A percentile compares a stretch with the other conserved stretches of the same genome.
phyloP scores from a whole-genome alignment of 805 yeast genomes.

The Yarrowia osloensis region DNA sequence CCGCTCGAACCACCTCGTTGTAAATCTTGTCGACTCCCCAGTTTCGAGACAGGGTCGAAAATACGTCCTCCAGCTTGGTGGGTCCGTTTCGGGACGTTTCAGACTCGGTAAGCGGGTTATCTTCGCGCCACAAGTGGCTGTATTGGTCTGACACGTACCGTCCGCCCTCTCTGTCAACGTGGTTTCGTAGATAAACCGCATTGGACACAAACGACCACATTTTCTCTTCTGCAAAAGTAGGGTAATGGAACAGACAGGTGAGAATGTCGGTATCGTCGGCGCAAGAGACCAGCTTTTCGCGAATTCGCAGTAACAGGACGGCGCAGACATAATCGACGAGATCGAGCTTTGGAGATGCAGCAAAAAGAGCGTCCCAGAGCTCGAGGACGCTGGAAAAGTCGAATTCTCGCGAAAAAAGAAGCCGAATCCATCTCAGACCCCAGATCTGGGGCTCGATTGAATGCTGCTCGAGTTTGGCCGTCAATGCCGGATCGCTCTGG shows the following conservation, averaged over 20 bases:
- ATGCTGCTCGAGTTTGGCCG: slow-evolving; percentile 35
- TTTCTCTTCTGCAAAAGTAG: slow-evolving; percentile 32
- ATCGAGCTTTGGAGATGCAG: slow-evolving; percentile 39
- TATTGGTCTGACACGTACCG: slow-evolving; percentile 35
- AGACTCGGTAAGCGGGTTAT: background rate
- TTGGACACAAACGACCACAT: slow-evolving; percentile 35
- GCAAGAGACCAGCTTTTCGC: slow-evolving; percentile 33
- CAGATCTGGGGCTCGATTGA: slow-evolving; percentile 45
- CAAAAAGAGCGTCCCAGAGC: slow-evolving; percentile 45
- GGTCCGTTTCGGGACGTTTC: background rate
- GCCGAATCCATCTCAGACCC: slow-evolving; percentile 45
- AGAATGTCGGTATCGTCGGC: slow-evolving; percentile 31
- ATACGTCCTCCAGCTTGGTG: slow-evolving; percentile 27
- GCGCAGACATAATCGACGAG: slow-evolving; percentile 44
- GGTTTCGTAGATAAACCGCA: slow-evolving; percentile 36
- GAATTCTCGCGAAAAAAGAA: slow-evolving; percentile 44
- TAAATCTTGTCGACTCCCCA: slow-evolving; percentile 35
- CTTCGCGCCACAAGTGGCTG: slow-evolving; percentile 21
- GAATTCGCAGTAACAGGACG: slow-evolving; percentile 42
- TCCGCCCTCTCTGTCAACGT: slow-evolving; percentile 36
- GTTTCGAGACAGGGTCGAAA: slow-evolving; percentile 31
- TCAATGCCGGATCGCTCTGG: slow-evolving; percentile 40
- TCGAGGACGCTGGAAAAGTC: slow-evolving; percentile 37
- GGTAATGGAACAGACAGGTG: slow-evolving; percentile 37
- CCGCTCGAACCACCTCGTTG: slow-evolving; percentile 33